A percentile compares a stretch with the other conserved stretches of the same genome.
Conservation (phyloP, 1,284 basidiomycete genomes). For the Trichosporon inkin region DNA sequence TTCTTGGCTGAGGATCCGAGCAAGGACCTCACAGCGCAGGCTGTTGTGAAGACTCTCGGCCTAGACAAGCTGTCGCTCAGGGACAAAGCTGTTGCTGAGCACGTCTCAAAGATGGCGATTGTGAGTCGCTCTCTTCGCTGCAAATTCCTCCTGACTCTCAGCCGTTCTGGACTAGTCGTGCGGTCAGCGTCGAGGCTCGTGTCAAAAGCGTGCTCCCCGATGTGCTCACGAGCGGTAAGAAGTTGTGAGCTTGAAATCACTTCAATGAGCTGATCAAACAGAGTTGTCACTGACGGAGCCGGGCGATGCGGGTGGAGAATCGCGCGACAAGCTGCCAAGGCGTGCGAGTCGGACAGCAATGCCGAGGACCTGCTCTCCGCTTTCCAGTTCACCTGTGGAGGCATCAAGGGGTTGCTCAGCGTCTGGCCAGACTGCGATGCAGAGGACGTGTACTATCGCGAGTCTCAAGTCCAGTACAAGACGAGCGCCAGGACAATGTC, state of each 20-base stretch:
- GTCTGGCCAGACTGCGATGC: conserved; percentile 24
- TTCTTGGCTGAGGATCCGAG: conserved; percentile 25
- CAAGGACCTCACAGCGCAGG: conserved; percentile 15
- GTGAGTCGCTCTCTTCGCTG: not conserved
- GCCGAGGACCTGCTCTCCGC: conserved; percentile 26
- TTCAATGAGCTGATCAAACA: not conserved
- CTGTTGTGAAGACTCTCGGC: conserved; percentile 14
- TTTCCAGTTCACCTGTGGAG: conserved; percentile 32
- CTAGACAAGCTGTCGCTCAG: conserved; percentile 18
- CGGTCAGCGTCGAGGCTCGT: conserved; percentile 16
- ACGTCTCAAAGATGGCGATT: conserved; percentile 22
- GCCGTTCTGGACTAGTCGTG: conserved; percentile 25
- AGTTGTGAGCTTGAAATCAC: not conserved
- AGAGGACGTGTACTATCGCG: conserved; percentile 23
- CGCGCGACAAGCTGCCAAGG: conserved; percentile 22
- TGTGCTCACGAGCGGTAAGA: conserved; percentile 6
- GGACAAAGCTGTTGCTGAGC: conserved; percentile 27
- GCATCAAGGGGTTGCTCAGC: conserved; percentile 31
- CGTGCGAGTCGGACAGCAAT: conserved; percentile 17
- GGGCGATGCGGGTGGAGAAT: conserved; percentile 26
- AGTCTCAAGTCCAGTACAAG: conserved; percentile 29
- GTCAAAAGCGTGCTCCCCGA: conserved; percentile 17
- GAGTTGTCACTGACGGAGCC: conserved; percentile 30
- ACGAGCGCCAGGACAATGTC: conserved; percentile 19
- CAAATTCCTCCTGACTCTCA: not conserved